Evolutionary conservation across 2,329 filamentous ascomycete genomes (phyloP).

Genomic region (Periconia sp.): DNA sequence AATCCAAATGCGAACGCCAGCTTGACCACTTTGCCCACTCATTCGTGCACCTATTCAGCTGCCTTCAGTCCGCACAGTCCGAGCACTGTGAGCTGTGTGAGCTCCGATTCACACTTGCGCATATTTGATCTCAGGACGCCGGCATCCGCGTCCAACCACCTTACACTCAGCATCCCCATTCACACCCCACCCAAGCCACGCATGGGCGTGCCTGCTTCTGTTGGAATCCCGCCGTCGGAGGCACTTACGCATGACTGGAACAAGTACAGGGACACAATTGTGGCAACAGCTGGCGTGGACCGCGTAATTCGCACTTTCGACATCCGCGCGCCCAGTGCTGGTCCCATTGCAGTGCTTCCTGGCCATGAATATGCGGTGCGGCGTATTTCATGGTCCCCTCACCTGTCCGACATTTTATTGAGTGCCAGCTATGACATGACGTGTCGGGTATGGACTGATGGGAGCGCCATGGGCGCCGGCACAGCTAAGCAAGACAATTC

Average conservation of each 20-base stretch:
- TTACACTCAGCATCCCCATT: constrained; percentile 79
- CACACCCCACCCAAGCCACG: constrained; percentile 65
- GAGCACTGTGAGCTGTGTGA: constrained; percentile 81
- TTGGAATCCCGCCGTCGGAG: constrained; percentile 68
- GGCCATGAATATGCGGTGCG: constrained; percentile 93
- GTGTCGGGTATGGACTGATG: constrained; percentile 89
- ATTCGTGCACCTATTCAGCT: constrained; percentile 92
- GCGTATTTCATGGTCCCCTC: constrained; percentile 86
- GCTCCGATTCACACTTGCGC: constrained; percentile 84
- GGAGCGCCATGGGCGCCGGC: constrained; percentile 53
- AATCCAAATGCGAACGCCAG: constrained; percentile 75
- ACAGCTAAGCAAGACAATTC: constrained; percentile 34
- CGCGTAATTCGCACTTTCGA: constrained; percentile 87
- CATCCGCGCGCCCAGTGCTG: constrained; percentile 72
- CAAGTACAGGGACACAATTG: constrained; percentile 83
- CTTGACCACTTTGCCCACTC: constrained; percentile 83
- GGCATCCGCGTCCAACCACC: constrained; percentile 81
- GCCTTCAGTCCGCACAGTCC: constrained; percentile 87
- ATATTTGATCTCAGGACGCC: constrained; percentile 92
- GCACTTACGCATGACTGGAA: constrained; percentile 98
- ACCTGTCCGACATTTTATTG: constrained; percentile 83
- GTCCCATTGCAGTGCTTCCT: constrained; percentile 71
- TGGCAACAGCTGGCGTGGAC: constrained; percentile 90
- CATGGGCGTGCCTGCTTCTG: constrained; percentile 44
- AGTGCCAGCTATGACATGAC: constrained; percentile 98